These are phyloP conservation scores for Pneumocystis sp. DNA, from an alignment of 1,139 yeast species.

Conservation along the genomic window DNA sequence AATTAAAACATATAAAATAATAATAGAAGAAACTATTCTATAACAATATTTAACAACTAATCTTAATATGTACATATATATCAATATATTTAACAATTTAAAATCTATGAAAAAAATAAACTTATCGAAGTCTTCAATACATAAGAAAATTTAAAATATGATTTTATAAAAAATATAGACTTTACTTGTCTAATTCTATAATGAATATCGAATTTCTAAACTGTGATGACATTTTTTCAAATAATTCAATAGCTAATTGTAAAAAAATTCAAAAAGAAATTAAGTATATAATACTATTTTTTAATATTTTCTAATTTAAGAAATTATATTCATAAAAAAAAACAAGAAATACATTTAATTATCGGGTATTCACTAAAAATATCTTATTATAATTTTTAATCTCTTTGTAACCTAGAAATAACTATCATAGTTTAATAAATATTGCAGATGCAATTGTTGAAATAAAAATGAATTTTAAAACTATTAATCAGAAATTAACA, in stretches of 20 bases:
- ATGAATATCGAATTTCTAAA: not conserved
- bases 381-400: not conserved
- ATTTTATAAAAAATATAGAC: not conserved
- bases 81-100: not conserved
- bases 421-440: not conserved
- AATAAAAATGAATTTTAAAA: not conserved
- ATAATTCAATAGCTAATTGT: not conserved
- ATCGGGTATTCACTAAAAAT: not conserved
- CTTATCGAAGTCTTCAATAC: not conserved
- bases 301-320: not conserved
- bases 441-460: not conserved
- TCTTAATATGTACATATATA: not conserved
- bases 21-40: not conserved
- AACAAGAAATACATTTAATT: not conserved
- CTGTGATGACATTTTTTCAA: not conserved
- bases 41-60: not conserved
- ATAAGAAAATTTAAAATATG: not conserved
- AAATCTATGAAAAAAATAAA: not conserved
- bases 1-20: not conserved
- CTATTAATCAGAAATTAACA: not conserved
- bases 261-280: not conserved
- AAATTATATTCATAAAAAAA: not conserved
- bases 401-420: not conserved
- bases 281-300: not conserved
- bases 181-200: not conserved